Evolutionary conservation across 2,329 filamentous ascomycete species (phyloP).

Genomic region (Sporothrix dimorphospora): DNA sequence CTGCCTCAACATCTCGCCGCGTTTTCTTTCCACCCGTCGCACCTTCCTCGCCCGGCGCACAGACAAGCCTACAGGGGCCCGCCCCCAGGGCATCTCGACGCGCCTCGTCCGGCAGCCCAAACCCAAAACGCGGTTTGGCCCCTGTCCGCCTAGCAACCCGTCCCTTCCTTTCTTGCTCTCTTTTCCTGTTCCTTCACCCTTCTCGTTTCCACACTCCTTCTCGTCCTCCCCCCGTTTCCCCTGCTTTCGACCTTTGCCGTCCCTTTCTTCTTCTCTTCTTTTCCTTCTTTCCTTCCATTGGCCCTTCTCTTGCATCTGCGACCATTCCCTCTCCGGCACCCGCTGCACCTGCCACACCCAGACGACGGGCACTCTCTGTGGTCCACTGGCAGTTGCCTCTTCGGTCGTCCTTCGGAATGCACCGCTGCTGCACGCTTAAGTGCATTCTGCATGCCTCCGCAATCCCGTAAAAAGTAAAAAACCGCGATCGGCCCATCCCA

Average conservation of each 20-base stretch:
- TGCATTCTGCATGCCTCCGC: conserved; percentile 19
- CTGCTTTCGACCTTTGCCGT: neutral
- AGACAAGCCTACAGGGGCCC: neutral
- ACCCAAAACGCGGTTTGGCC: conserved; percentile 29
- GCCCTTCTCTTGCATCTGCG: conserved; percentile 20
- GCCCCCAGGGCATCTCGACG: conserved; percentile 4
- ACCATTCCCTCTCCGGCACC: conserved; percentile 8
- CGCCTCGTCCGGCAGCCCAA: conserved; percentile 20
- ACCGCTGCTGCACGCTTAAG: conserved; percentile 23
- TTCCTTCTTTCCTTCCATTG: conserved; percentile 16
- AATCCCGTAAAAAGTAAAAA: neutral
- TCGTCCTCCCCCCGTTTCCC: neutral
- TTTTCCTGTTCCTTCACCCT: neutral
- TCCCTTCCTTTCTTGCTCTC: neutral
- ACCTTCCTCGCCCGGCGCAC: neutral
- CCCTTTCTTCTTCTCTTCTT: neutral
- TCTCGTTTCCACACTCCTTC: neutral
- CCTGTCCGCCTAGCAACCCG: conserved; percentile 14
- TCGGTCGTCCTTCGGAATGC: conserved; percentile 20
- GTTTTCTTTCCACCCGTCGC: neutral
- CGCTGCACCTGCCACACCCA: neutral
- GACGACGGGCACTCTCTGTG: too few species aligned
- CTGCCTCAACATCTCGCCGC: neutral
- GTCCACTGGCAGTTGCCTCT: neutral
- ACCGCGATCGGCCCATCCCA: neutral